phyloP scores from a whole-genome alignment of 805 yeast genomes.

The Metschnikowia cubensis region DNA sequence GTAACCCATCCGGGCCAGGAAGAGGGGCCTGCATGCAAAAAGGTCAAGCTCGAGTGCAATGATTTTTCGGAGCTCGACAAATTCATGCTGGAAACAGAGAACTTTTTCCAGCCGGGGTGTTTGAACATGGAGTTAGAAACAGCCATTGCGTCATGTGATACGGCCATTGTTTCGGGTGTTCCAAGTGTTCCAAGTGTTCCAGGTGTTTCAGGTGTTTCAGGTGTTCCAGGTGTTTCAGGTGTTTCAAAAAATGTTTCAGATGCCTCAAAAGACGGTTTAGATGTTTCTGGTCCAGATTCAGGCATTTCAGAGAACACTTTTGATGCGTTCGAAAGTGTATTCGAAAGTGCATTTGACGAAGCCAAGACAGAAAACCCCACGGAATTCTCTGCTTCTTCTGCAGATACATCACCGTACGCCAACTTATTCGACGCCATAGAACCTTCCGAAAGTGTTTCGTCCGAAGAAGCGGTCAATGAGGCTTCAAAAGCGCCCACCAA shows the following conservation, averaged over 20 bases:
- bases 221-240: too few species aligned
- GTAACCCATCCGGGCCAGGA: background rate
- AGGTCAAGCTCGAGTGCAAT: background rate
- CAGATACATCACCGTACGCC: slow-evolving; percentile 12
- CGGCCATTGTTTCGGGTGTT: too few species aligned
- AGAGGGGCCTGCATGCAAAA: background rate
- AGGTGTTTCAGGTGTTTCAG: too few species aligned
- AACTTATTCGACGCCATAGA: slow-evolving; percentile 12
- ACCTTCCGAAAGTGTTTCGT: slow-evolving; percentile 13
- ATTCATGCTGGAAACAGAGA: slow-evolving; percentile 14
- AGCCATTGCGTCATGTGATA: slow-evolving; percentile 1
- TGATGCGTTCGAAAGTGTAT: too few species aligned
- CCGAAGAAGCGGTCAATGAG: slow-evolving; percentile 8
- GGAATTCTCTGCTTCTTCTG: slow-evolving; percentile 5
- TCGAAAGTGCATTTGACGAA: background rate
- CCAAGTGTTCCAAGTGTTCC: too few species aligned
- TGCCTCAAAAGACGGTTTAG: too few species aligned
- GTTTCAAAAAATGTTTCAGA: too few species aligned
- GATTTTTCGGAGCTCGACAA: slow-evolving; percentile 8
- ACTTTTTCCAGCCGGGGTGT: background rate
- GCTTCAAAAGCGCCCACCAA: background rate
- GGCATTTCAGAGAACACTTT: too few species aligned
- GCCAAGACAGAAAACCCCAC: background rate
- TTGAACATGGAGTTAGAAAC: slow-evolving; percentile 3
- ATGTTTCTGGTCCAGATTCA: too few species aligned